A percentile compares a stretch with the other conserved stretches of the same genome.
phyloP scores from a whole-genome alignment of 768 basidiomycete genomes.

The Wakefieldia striispora region DNA sequence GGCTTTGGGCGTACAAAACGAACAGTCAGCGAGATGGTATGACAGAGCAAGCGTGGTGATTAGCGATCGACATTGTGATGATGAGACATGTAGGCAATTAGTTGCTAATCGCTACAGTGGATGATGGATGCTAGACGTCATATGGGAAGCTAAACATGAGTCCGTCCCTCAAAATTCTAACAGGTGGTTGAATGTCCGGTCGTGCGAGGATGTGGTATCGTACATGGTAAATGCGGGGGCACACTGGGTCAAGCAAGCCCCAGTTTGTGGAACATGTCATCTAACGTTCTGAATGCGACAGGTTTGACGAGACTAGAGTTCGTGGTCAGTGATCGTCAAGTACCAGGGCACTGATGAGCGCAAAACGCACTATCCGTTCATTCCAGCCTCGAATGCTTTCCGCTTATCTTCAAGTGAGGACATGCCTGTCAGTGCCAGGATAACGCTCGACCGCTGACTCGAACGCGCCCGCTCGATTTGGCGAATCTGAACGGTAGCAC shows the following conservation, averaged over 20 bases:
- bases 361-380: slow-evolving; percentile 89
- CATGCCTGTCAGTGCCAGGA: slow-evolving; percentile 90
- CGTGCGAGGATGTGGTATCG: not conserved
- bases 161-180: slow-evolving; percentile 6
- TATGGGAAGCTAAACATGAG: not conserved
- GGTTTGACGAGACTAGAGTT: slow-evolving; percentile 81
- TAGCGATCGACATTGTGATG: not conserved
- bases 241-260: slow-evolving; percentile 42
- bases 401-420: slow-evolving; percentile 92
- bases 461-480: slow-evolving; percentile 55
- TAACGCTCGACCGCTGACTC: slow-evolving; percentile 42
- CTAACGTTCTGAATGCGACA: slow-evolving; percentile 88
- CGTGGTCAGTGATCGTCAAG: not conserved
- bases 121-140: not conserved
- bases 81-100: slow-evolving; percentile 1
- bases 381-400: slow-evolving; percentile 86
- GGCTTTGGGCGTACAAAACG: not conserved
- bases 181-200: slow-evolving; percentile 11
- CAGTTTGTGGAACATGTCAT: slow-evolving; percentile 77
- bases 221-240: slow-evolving; percentile 12
- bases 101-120: slow-evolving; percentile 9
- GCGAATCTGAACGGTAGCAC: slow-evolving; percentile 82
- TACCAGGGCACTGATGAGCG: not conserved
- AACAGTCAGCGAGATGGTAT: not conserved
- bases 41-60: slow-evolving; percentile 10